phyloP scores from a whole-genome alignment of 148 eudicot genomes.

The Rhododendron griersonianum region DNA sequence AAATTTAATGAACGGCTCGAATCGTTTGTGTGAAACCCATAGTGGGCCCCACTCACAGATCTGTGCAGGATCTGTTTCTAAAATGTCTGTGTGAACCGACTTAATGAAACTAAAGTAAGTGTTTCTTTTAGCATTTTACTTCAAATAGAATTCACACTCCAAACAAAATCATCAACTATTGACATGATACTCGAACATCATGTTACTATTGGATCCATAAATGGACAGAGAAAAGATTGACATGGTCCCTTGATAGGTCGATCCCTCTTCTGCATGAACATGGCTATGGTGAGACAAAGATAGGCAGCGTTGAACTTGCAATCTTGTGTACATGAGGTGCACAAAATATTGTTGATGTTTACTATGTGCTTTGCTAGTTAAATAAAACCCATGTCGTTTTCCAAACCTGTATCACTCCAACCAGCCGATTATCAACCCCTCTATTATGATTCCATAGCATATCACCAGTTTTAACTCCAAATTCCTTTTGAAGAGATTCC shows the following conservation, averaged over 20 bases:
- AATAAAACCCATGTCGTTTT: not conserved
- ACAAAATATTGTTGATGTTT: not conserved
- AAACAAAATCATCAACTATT: not conserved
- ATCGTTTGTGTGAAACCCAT: too few species aligned
- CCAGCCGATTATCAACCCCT: constrained; percentile 74
- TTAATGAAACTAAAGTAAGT: not conserved
- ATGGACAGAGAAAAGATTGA: not conserved
- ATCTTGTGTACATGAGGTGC: not conserved
- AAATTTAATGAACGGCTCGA: too few species aligned
- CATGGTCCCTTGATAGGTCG: not conserved
- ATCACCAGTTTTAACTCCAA: constrained; percentile 90
- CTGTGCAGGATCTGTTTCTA: too few species aligned
- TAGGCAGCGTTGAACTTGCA: not conserved
- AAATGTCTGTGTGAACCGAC: too few species aligned
- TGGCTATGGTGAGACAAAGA: not conserved
- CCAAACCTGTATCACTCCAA: constrained; percentile 78
- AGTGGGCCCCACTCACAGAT: too few species aligned
- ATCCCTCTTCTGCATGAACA: not conserved
- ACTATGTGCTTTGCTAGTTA: not conserved
- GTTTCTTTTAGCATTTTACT: not conserved
- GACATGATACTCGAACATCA: not conserved
- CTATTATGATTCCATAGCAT: constrained; percentile 92
- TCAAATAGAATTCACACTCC: not conserved
- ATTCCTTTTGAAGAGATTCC: constrained; percentile 84
- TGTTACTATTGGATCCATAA: not conserved